Percentiles rank a stretch among this genome's conserved stretches.
Conservation (phyloP, 169 alveolate genomes). For the Amoebophrya sp. region DNA sequence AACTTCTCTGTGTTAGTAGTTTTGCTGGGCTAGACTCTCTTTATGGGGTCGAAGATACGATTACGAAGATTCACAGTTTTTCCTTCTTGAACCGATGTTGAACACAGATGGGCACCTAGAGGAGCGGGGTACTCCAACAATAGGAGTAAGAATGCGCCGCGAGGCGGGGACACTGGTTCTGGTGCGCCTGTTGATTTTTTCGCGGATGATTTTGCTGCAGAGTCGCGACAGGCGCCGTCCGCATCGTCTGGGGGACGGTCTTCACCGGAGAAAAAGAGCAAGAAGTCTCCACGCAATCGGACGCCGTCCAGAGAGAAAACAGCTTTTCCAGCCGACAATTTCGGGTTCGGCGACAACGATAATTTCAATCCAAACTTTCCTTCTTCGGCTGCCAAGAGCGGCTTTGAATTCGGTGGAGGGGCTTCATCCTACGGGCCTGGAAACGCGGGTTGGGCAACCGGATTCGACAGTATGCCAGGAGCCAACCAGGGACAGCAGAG, state of each 20-base stretch:
- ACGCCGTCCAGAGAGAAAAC: not conserved
- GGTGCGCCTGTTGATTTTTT: not conserved
- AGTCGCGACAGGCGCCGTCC: not conserved
- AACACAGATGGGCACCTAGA: too few species aligned
- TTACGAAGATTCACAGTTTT: too few species aligned
- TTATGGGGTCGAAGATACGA: not conserved
- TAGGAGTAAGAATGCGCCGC: too few species aligned
- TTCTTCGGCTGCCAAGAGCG: too few species aligned
- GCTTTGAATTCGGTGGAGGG: too few species aligned
- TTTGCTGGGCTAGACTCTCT: not conserved
- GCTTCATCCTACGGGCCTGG: too few species aligned
- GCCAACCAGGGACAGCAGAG: not conserved
- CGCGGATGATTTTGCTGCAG: not conserved
- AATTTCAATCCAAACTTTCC: not conserved
- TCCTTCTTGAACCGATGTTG: too few species aligned
- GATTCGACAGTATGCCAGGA: not conserved
- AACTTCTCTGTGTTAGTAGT: not conserved
- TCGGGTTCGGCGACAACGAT: not conserved
- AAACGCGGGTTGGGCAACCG: not conserved
- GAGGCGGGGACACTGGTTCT: not conserved
- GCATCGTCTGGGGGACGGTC: not conserved
- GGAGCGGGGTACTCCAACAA: too few species aligned
- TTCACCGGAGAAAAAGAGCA: not conserved
- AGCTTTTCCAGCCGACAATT: not conserved
- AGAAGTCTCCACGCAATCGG: not conserved